phyloP scores from a whole-genome alignment of 2,329 filamentous ascomycete genomes.

The Spiromastix sp. region DNA sequence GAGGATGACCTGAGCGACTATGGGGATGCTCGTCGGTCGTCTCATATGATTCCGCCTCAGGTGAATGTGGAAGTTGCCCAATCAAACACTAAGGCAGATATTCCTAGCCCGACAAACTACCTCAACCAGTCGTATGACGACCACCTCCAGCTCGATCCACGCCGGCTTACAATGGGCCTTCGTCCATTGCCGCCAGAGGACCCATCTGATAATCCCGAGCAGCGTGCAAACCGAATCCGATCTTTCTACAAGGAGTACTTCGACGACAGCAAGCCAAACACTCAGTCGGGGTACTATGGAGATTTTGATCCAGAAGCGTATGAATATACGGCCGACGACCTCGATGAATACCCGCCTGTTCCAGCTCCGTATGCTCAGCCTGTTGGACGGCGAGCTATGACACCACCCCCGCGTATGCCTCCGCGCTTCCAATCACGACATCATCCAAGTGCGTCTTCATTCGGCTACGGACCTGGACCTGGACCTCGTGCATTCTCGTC shows the following conservation, averaged over 20 bases:
- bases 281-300: constrained; percentile 55
- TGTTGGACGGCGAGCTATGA: constrained; percentile 85
- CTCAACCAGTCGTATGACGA: no score
- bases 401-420: constrained; percentile 67
- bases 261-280: constrained; percentile 59
- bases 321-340: constrained; percentile 7
- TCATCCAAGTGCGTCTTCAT: constrained; percentile 18
- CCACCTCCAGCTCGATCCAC: constrained; percentile 28
- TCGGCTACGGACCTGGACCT: constrained; percentile 15
- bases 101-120: constrained; percentile 16
- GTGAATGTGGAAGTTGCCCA: constrained; percentile 20
- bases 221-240: constrained; percentile 88
- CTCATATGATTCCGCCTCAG: constrained; percentile 34
- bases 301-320: constrained; percentile 45
- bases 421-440: constrained; percentile 40
- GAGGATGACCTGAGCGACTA: constrained; percentile 45
- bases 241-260: constrained; percentile 99
- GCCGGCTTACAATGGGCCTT: constrained; percentile 51
- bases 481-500: constrained; percentile 12
- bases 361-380: constrained; percentile 67
- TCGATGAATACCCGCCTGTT: constrained; percentile 21
- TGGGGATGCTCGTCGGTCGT: constrained; percentile 41
- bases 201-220: constrained; percentile 80
- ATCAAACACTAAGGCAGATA: constrained; percentile 12
- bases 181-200: constrained; percentile 83